Evolutionary conservation across 805 yeast species (phyloP), one percentile per base, ranked within the genome.

Genomic region (Saturnispora saitoi): DNA sequence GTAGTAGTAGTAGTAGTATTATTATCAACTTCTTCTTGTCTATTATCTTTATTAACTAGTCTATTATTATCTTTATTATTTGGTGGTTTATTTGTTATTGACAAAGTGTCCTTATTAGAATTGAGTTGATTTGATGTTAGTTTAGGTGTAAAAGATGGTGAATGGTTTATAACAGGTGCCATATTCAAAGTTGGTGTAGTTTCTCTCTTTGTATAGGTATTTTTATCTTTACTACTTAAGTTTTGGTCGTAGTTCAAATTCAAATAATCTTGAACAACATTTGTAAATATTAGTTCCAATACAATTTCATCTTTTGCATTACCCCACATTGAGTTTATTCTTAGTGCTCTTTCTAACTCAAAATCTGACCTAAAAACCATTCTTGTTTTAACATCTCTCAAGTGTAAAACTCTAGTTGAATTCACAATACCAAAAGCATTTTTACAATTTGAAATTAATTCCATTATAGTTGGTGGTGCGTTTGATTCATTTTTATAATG

Each of bases 391-490:
- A 55, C 45, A 56, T 71, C 62, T 49, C 65, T 58, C 10, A 74
- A 59, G 29, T 67, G 64, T 19, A 74, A 56, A 11, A 67, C 62
- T 40, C 65, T 53, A 22, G 61, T 59, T 19, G 62, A 56, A 47
- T 64, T 64, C 14, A 70, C 65, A 30, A 81, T 75, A n/a, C 76
- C 74, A 63, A 90, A 90, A 22, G 90, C 85, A 45, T 73, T 70
- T 48, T 78, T 78, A 14, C 87, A 88, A 60, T 88, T 89, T 49
- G 84, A 86, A 11, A 88, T 57, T n/a, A 90, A 66, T 64, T 90
- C 98, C 28, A 73, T 58, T 36, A 81, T 67, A 0, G 93, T 82
- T 2, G 98, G 98, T 6, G 95, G 83, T 0, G 95, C 83, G 41
- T 83, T 77, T 53, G 79, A 77, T 42, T 71, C 64, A 4, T 79